Percentiles rank a stretch among this genome's conserved stretches.
These are phyloP conservation scores for Pholiota microspora DNA, from an alignment of 768 basidiomycete species.

Conservation along the genomic window DNA sequence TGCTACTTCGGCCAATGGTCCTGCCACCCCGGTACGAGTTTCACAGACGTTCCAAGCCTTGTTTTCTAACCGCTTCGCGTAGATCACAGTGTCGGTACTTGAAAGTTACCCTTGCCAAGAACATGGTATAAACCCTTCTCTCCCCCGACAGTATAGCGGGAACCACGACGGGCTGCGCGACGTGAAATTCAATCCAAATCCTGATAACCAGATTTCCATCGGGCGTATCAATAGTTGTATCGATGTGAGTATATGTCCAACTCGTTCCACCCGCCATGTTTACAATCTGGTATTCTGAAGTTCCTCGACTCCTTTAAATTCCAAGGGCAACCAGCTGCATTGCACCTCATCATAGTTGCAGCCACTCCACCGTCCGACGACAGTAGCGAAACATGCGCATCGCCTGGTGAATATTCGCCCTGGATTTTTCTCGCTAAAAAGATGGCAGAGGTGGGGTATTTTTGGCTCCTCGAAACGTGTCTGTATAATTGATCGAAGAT, in stretches of 20 bases:
- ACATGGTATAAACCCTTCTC: constrained; percentile 23
- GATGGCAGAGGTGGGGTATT: constrained; percentile 40
- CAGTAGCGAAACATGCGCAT: constrained; percentile 20
- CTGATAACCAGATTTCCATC: constrained; percentile 43
- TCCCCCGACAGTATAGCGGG: constrained; percentile 40
- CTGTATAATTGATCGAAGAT: constrained; percentile 17
- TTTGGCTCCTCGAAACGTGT: constrained; percentile 5
- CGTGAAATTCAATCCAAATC: constrained; percentile 39
- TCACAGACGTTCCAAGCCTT: background rate
- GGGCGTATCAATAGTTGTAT: constrained; percentile 41
- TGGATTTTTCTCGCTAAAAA: constrained; percentile 43
- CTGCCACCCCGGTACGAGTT: constrained; percentile 36
- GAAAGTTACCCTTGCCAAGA: constrained; percentile 42
- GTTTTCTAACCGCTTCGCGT: constrained; percentile 13
- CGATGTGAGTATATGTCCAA: constrained; percentile 35
- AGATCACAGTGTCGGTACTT: constrained; percentile 43
- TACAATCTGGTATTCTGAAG: constrained; percentile 18
- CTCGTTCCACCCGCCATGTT: background rate
- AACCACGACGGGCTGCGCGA: constrained; percentile 35
- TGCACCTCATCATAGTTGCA: constrained; percentile 56
- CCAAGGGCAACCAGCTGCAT: constrained; percentile 30
- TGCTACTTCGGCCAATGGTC: constrained; percentile 35
- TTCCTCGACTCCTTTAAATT: constrained; percentile 31
- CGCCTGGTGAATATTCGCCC: constrained; percentile 27
- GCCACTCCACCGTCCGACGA: constrained; percentile 42